phyloP scores from a whole-genome alignment of 768 basidiomycete species.

The Naganishia onofrii region DNA sequence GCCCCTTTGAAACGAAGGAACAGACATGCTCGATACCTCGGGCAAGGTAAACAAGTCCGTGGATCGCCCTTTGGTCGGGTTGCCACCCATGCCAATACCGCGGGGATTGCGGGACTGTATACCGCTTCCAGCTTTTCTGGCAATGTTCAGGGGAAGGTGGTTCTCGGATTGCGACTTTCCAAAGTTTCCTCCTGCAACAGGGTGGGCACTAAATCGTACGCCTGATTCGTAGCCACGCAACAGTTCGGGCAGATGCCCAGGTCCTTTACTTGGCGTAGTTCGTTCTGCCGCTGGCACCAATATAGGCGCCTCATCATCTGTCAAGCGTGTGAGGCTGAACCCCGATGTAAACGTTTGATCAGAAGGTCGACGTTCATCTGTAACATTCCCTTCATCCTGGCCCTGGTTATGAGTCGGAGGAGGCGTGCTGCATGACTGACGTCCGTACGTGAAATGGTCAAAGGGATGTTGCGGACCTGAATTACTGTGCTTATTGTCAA shows the following conservation, averaged over 20 bases:
- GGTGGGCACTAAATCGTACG: neutral
- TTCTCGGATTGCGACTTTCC: constrained; percentile 8
- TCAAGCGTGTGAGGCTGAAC: constrained; percentile 4
- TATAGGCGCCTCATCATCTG: neutral
- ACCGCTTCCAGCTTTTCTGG: neutral
- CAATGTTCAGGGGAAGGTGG: no score
- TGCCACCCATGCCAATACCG: neutral
- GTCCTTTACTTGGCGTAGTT: constrained; percentile 1
- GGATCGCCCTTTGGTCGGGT: neutral
- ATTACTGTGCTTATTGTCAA: neutral
- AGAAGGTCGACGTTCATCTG: neutral
- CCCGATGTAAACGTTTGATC: constrained; percentile 13
- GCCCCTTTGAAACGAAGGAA: neutral
- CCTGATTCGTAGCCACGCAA: neutral
- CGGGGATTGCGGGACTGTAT: neutral
- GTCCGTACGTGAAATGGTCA: neutral
- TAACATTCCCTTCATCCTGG: neutral
- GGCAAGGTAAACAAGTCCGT: neutral
- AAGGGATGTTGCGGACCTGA: neutral
- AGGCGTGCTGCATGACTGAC: neutral
- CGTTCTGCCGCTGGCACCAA: neutral
- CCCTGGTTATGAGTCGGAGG: neutral
- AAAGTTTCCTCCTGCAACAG: neutral
- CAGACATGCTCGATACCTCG: neutral
- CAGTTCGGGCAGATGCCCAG: neutral